Conservation (phyloP, 2,329 filamentous ascomycete genomes). For the Penicillium sp. region DNA sequence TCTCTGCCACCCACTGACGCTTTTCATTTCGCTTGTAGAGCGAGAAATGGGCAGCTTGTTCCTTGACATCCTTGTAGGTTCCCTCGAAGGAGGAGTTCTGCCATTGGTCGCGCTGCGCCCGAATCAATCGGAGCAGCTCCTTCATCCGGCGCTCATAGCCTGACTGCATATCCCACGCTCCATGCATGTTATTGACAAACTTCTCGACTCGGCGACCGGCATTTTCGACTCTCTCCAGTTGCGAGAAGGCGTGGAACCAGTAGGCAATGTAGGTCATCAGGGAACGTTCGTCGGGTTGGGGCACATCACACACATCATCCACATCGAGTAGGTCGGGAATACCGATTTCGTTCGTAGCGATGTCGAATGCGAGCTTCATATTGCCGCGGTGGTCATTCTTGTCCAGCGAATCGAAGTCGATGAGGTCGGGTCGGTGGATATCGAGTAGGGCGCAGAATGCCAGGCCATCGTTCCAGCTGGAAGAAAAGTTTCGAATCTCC, state of each 20-base stretch:
- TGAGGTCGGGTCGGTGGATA: slow-evolving; percentile 94
- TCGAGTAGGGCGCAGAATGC: slow-evolving; percentile 95
- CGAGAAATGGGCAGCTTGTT: slow-evolving; percentile 76
- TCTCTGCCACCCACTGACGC: slow-evolving; percentile 94
- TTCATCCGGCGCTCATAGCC: slow-evolving; percentile 90
- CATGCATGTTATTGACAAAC: slow-evolving; percentile 98
- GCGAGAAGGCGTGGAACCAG: slow-evolving; percentile 99
- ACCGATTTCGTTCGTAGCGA: slow-evolving; percentile 92
- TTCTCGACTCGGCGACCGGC: slow-evolving; percentile 95
- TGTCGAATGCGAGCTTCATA: slow-evolving; percentile 97
- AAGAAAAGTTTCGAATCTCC: slow-evolving; percentile 89
- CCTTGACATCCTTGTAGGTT: slow-evolving; percentile 88
- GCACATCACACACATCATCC: slow-evolving; percentile 95
- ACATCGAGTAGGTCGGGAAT: slow-evolving; percentile 95
- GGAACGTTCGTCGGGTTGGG: slow-evolving; percentile 91
- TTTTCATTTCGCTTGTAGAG: slow-evolving; percentile 90
- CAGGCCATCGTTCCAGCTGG: slow-evolving; percentile 95
- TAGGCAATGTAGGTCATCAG: slow-evolving; percentile 99
- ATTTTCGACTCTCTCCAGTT: slow-evolving; percentile 98
- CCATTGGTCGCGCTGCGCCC: slow-evolving; percentile 73
- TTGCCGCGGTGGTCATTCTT: slow-evolving; percentile 93
- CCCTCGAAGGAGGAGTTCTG: slow-evolving; percentile 79
- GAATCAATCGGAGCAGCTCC: slow-evolving; percentile 73
- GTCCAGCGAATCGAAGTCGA: slow-evolving; percentile 93
- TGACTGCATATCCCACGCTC: slow-evolving; percentile 99